phyloP scores from a whole-genome alignment of 306 rosid genomes.

The Lagenaria siceraria region DNA sequence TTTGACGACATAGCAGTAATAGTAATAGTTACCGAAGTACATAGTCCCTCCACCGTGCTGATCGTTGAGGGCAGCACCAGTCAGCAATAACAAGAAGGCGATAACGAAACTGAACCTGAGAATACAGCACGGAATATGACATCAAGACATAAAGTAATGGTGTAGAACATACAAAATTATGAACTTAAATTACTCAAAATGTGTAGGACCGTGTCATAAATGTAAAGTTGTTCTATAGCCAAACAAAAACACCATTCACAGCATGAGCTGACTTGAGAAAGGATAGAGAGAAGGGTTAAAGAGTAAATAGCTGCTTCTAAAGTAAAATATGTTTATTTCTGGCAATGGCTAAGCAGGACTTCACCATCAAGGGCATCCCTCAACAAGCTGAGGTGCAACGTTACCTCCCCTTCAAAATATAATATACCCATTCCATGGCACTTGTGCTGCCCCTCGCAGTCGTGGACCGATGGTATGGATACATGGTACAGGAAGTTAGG shows the following conservation, averaged over 20 bases:
- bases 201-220: not conserved
- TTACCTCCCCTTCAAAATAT: not conserved
- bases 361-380: not conserved
- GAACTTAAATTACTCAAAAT: not conserved
- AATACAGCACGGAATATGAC: not conserved
- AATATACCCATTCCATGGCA: not conserved
- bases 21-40: conserved; percentile 50
- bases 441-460: not conserved
- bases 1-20: conserved; percentile 75
- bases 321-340: not conserved
- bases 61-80: conserved; percentile 67
- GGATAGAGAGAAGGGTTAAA: not conserved
- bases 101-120: conserved; percentile 70
- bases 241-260: not conserved
- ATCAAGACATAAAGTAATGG: not conserved
- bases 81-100: conserved; percentile 54
- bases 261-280: not conserved
- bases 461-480: not conserved
- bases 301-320: not conserved
- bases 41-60: conserved; percentile 44
- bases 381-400: not conserved
- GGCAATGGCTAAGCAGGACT: not conserved
- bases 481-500: not conserved
- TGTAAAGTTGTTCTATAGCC: not conserved
- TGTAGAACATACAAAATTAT: not conserved